Evolutionary conservation across 2,329 filamentous ascomycete species (phyloP).

Genomic region (Coniochaeta sp.): DNA sequence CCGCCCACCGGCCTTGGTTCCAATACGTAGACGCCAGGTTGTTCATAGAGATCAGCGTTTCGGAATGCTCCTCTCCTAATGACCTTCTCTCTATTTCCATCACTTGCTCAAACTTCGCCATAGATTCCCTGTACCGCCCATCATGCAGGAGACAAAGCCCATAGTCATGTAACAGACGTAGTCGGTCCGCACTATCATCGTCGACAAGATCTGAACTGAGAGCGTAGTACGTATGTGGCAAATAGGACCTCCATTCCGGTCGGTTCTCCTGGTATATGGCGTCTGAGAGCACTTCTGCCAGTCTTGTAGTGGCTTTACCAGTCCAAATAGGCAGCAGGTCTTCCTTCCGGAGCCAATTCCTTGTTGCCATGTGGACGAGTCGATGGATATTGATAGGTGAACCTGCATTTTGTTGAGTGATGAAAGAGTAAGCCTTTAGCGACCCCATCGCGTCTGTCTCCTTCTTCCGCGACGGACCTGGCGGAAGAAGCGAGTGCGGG

Average conservation of each 20-base stretch:
- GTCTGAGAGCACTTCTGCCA: slow-evolving; percentile 16
- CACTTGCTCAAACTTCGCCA: not conserved
- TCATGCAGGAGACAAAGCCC: not conserved
- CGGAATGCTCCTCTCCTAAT: slow-evolving; percentile 5
- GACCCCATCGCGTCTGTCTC: slow-evolving; percentile 20
- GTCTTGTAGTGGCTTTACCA: slow-evolving; percentile 9
- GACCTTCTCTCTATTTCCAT: not conserved
- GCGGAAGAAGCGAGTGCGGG: slow-evolving; percentile 22
- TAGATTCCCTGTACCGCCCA: not conserved
- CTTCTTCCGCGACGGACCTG: slow-evolving; percentile 9
- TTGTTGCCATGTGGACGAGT: slow-evolving; percentile 25
- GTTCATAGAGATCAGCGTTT: slow-evolving; percentile 1
- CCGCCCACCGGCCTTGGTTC: slow-evolving; percentile 1
- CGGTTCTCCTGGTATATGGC: slow-evolving; percentile 11
- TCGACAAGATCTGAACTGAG: not conserved
- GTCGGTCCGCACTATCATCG: not conserved
- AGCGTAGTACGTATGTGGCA: slow-evolving; percentile 18
- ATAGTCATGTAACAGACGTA: not conserved
- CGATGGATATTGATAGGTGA: slow-evolving; percentile 24
- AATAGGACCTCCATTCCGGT: slow-evolving; percentile 17
- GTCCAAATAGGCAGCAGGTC: slow-evolving; percentile 10
- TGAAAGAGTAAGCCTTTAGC: slow-evolving; percentile 20
- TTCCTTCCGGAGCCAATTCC: slow-evolving; percentile 21
- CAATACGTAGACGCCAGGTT: slow-evolving; percentile 3
- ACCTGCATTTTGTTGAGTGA: slow-evolving; percentile 15